Evolutionary conservation across 139 green algal genomes (phyloP).

Genomic region (Volvox reticuliferus): DNA sequence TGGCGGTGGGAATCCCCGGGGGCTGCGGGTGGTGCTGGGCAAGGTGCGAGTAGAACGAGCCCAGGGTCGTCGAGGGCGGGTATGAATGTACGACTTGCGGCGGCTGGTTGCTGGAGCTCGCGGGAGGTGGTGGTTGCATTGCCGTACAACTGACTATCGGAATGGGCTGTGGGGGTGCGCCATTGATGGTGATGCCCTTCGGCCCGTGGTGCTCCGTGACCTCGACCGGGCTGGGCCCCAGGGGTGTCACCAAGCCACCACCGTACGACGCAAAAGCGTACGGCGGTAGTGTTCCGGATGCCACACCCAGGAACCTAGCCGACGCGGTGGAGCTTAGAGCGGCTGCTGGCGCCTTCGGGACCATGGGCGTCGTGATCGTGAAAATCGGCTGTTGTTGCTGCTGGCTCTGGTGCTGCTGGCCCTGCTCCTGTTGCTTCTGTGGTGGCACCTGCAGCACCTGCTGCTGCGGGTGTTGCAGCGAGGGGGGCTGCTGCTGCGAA

Average conservation of each 20-base stretch:
- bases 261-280: background rate
- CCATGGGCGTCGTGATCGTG: background rate
- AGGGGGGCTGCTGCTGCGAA: background rate
- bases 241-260: background rate
- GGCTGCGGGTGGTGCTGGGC: background rate
- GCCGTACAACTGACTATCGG: background rate
- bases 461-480: background rate
- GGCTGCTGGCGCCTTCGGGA: background rate
- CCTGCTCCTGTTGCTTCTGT: background rate
- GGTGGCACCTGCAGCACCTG: background rate
- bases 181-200: background rate
- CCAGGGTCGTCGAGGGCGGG: background rate
- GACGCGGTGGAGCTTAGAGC: background rate
- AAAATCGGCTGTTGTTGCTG: background rate
- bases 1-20: background rate
- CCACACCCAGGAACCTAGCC: background rate
- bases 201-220: background rate
- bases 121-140: background rate
- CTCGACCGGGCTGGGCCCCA: background rate
- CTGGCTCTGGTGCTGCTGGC: slow-evolving; percentile 14
- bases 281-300: background rate
- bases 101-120: background rate
- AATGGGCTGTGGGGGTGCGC: background rate
- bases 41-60: background rate
- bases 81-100: background rate